phyloP scores from a whole-genome alignment of 345 rosid genomes.

The Pseudoturritis turrita region DNA sequence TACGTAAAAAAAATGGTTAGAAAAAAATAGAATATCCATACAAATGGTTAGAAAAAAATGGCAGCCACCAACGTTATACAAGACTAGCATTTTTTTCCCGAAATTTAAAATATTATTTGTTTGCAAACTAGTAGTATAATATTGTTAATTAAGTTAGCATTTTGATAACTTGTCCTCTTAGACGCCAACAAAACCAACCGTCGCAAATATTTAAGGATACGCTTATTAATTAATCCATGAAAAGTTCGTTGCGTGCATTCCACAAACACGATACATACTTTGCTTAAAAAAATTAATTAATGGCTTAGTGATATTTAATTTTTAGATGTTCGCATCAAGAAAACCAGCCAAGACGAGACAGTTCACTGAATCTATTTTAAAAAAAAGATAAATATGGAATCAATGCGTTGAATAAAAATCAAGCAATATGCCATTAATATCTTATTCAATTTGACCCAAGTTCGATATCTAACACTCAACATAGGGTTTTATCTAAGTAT shows the following conservation, averaged over 20 bases:
- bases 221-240: background rate
- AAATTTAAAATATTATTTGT: too few species aligned
- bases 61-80: too few species aligned
- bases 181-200: background rate
- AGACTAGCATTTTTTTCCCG: too few species aligned
- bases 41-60: too few species aligned
- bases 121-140: background rate
- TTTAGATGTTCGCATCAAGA: background rate
- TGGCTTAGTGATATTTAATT: background rate
- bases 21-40: too few species aligned
- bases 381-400: background rate
- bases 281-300: background rate
- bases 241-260: slow-evolving; percentile 4
- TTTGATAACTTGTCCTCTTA: background rate
- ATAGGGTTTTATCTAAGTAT: too few species aligned
- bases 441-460: background rate
- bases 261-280: slow-evolving; percentile 10
- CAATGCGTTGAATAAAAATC: background rate
- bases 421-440: too few species aligned
- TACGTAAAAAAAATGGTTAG: too few species aligned
- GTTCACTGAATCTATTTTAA: background rate
- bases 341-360: background rate
- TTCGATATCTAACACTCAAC: too few species aligned
- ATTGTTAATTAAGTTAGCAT: background rate
- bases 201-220: background rate